Conservation (phyloP, 345 rosid genomes). For the Corymbia maculata region DNA sequence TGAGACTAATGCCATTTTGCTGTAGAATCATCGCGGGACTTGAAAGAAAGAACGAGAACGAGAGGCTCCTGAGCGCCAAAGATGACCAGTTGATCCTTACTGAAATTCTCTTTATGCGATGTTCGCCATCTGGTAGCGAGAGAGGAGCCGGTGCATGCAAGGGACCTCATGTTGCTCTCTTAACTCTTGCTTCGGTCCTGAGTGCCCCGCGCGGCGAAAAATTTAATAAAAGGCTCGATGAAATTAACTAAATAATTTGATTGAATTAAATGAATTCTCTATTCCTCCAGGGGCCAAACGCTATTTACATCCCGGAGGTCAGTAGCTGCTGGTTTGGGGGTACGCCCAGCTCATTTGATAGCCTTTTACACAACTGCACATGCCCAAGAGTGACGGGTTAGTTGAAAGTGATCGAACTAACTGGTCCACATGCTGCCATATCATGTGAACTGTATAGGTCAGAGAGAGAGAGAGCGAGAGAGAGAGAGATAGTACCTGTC, state of each 20-base stretch:
- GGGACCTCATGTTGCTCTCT: background rate
- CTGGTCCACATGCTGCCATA: background rate
- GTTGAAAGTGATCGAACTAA: background rate
- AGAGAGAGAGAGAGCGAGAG: background rate
- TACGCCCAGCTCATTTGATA: constrained; percentile 59
- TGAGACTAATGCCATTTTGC: background rate
- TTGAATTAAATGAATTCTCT: background rate
- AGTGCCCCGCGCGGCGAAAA: background rate
- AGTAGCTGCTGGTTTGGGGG: constrained; percentile 18
- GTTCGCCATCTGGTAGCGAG: background rate
- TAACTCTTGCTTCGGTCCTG: background rate
- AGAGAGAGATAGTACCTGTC: constrained; percentile 40
- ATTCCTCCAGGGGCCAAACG: background rate
- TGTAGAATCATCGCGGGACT: background rate
- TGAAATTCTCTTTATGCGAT: background rate
- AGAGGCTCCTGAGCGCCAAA: background rate
- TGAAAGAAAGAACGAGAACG: background rate
- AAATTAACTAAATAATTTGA: background rate
- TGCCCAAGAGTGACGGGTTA: background rate
- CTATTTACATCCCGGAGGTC: constrained; percentile 12
- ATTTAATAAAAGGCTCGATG: background rate
- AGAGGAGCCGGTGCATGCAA: background rate
- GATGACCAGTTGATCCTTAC: background rate
- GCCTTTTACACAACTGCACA: constrained; percentile 72
- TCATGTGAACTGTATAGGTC: background rate